Conservation (phyloP, 345 rosid genomes). For the Syzygium oleosum region DNA sequence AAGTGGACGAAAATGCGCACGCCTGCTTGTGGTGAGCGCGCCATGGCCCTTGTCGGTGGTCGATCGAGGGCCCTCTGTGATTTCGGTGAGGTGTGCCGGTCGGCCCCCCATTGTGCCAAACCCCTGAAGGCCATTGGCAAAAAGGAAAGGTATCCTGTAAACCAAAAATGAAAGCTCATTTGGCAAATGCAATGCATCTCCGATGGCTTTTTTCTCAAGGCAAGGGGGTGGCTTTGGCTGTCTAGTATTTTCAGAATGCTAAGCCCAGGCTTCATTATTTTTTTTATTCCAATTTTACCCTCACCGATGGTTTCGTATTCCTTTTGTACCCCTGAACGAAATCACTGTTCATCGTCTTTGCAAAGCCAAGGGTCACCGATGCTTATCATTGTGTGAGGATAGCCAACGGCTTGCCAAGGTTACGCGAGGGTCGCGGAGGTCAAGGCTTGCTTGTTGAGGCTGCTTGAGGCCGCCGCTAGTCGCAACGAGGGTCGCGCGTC, state of each 20-base stretch:
- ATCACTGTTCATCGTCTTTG: background rate
- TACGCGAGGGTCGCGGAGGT: background rate
- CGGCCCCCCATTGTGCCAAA: no score
- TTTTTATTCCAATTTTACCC: no score
- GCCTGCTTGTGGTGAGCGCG: no score
- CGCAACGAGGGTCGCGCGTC: fast-evolving
- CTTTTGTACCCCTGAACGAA: background rate
- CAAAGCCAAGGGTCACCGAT: no score
- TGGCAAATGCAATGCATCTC: background rate
- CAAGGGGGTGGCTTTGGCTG: background rate
- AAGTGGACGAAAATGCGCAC: no score
- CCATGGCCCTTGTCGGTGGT: no score
- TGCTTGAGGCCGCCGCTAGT: background rate
- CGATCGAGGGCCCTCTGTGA: no score
- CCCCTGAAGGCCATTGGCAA: no score
- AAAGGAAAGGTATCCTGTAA: background rate
- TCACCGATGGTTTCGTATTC: no score
- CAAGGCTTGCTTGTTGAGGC: fast-evolving
- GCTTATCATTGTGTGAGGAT: background rate
- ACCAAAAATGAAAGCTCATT: background rate
- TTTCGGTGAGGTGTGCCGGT: no score
- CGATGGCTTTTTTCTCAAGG: background rate
- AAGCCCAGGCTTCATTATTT: no score
- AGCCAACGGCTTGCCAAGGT: background rate
- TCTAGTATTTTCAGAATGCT: no score